Evolutionary conservation across 768 basidiomycete genomes (phyloP).

Genomic region (Leucocoprinus leucothites): DNA sequence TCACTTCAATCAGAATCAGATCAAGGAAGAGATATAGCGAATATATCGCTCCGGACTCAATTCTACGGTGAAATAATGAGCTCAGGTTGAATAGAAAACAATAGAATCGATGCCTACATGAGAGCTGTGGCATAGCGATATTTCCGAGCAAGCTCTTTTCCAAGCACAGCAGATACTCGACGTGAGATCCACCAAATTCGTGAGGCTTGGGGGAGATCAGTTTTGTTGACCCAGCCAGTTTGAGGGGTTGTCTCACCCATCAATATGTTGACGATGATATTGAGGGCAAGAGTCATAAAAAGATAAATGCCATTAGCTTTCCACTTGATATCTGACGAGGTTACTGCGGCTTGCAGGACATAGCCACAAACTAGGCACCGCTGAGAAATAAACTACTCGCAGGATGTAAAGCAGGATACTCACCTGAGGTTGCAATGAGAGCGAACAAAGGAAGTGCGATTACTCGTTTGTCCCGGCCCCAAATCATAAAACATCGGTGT

Average conservation of each 20-base stretch:
- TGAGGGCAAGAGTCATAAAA: constrained; percentile 29
- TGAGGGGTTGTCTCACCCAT: constrained; percentile 23
- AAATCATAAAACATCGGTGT: constrained; percentile 10
- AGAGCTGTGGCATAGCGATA: constrained; percentile 32
- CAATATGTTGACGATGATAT: constrained; percentile 31
- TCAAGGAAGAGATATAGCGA: constrained; percentile 18
- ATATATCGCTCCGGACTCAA: constrained; percentile 36
- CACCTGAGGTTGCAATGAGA: constrained; percentile 4
- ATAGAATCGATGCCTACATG: constrained; percentile 23
- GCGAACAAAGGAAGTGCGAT: constrained; percentile 2
- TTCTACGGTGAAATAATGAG: too few relatives aligned
- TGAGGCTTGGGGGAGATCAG: constrained; percentile 21
- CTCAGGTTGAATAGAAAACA: too few relatives aligned
- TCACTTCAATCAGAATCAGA: not conserved
- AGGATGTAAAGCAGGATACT: too few relatives aligned
- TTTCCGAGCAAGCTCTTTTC: constrained; percentile 23
- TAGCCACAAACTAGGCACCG: too few relatives aligned
- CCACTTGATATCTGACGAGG: not conserved
- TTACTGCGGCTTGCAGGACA: too few relatives aligned
- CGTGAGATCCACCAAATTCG: constrained; percentile 32
- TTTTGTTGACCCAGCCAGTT: not conserved
- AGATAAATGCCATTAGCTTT: constrained; percentile 29
- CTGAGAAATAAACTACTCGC: too few relatives aligned
- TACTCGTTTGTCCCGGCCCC: constrained; percentile 4
- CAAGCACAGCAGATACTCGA: constrained; percentile 23